Conservation (phyloP, 2,329 filamentous ascomycete genomes). For the Ascochyta koolunga region DNA sequence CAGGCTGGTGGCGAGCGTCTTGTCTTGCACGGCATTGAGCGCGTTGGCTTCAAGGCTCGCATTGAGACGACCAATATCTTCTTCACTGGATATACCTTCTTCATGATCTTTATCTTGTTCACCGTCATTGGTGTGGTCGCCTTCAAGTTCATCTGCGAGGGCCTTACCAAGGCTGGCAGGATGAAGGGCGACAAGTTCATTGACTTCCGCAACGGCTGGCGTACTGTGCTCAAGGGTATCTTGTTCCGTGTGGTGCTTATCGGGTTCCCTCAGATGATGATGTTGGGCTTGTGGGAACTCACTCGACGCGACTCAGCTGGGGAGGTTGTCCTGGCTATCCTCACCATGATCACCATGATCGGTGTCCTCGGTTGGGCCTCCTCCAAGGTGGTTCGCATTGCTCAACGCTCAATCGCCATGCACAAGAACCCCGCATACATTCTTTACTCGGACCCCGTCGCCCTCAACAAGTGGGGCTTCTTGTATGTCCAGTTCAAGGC, state of each 20-base stretch:
- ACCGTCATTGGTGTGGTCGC: constrained; percentile 73
- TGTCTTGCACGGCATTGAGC: constrained; percentile 79
- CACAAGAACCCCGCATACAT: constrained; percentile 98
- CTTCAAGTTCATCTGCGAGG: constrained; percentile 83
- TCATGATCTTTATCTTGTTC: constrained; percentile 79
- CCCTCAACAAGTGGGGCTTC: constrained; percentile 97
- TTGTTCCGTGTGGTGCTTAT: constrained; percentile 89
- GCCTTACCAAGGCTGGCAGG: constrained; percentile 73
- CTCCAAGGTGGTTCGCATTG: constrained; percentile 86
- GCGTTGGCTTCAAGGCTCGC: constrained; percentile 81
- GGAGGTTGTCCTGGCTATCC: constrained; percentile 83
- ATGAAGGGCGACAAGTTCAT: constrained; percentile 86
- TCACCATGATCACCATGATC: constrained; percentile 84
- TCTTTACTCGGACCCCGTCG: constrained; percentile 91
- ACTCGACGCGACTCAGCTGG: constrained; percentile 84
- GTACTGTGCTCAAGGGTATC: constrained; percentile 89
- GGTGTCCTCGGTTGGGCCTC: constrained; percentile 83
- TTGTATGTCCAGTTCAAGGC: constrained; percentile 97
- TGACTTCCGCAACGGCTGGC: constrained; percentile 95
- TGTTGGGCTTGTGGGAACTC: constrained; percentile 93
- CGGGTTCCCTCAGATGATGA: constrained; percentile 87
- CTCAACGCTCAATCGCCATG: constrained; percentile 84
- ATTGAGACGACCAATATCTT: constrained; percentile 95
- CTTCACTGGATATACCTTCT: constrained; percentile 88
- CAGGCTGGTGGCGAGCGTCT: constrained; percentile 44